A percentile compares a stretch with the other conserved stretches of the same genome.
Evolutionary conservation across 306 rosid species (phyloP).

Genomic region (Cucumis hystrix): DNA sequence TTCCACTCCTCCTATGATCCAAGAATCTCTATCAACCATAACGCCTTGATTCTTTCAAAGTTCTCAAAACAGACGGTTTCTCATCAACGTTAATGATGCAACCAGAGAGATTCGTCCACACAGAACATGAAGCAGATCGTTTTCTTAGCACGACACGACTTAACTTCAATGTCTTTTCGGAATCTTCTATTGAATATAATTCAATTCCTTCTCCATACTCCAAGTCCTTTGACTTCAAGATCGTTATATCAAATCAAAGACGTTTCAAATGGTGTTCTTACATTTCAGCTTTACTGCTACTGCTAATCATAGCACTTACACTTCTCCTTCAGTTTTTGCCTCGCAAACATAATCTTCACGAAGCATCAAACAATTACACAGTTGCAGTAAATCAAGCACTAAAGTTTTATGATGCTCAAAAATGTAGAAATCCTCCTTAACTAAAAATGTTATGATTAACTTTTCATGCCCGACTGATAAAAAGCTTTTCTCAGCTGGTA

Average conservation of each 20-base stretch:
- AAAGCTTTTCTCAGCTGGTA: constrained; percentile 38
- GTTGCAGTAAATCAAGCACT: constrained; percentile 61
- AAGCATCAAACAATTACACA: constrained; percentile 32
- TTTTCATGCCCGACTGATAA: neutral
- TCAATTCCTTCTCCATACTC: constrained; percentile 31
- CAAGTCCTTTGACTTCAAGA: constrained; percentile 38
- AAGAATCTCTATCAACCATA: neutral
- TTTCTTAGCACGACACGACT: constrained; percentile 38
- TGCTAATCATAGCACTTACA: constrained; percentile 24
- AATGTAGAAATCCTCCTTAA: constrained; percentile 25
- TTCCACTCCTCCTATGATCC: neutral
- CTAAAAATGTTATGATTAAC: neutral
- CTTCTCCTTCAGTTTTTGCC: constrained; percentile 35
- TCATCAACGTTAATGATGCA: constrained; percentile 7
- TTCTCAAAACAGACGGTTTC: neutral
- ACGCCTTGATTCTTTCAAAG: neutral
- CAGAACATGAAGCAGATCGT: constrained; percentile 35
- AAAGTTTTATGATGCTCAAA: constrained; percentile 69
- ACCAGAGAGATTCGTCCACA: constrained; percentile 23
- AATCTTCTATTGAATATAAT: constrained; percentile 21
- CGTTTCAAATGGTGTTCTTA: constrained; percentile 30
- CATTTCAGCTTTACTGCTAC: constrained; percentile 13
- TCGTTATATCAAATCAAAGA: constrained; percentile 38
- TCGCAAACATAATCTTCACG: constrained; percentile 24
- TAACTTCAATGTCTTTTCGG: constrained; percentile 25